Base-by-base conservation (phyloP, 148 eudicot genomes). In the Chenopodium suecicum region DNA sequence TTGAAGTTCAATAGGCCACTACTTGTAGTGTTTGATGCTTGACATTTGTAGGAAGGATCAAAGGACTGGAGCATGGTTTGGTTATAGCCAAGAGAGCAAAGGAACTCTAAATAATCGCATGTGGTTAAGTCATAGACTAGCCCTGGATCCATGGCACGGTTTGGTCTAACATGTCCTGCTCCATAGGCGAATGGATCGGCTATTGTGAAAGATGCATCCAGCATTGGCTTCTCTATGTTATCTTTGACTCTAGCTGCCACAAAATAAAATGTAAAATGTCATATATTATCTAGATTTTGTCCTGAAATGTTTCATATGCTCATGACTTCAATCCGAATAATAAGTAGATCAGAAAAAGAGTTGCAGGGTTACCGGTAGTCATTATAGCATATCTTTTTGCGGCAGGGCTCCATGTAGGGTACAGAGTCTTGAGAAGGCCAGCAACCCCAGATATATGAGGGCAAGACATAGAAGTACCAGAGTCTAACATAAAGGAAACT, bases 401-500 rank as follows among this genome's bases (percentile, higher is more conserved):
- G 20, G 91, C 91, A 17, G 91, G 90, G 79, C 91, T 87, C 97
- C 97, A 92, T 16, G 82, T 67, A 12, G 93, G 93, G 50, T 92
- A 83, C 17, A 87, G 78, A 41, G 87, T 85, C 44, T 86, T 92
- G 31, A 92, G 86, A 46, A 89, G 89, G 77, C 92, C 97, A 9
- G 27, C 94, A 27, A 92, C 80, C 10, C 92, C 97, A 0, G 97
- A 63, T 27, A 91, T 84, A 65, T 92, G 97, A 9, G 97, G 97
- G 77, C 94, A 91, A 50, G 97, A 85, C 97, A 91, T 92, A 2
- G 97, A 92, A 3, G 97, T 92, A 1, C 97, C 97, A 17, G 92
- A 90, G 37, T 50, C 75, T 7, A 71, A 29, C 54, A 67, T 80
- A 63, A 8, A 92, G 7, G 90, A 48, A 17, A 86, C 72, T 23